Evolutionary conservation across 2,329 filamentous ascomycete genomes (phyloP).

Genomic region (Beauveria caledonica): DNA sequence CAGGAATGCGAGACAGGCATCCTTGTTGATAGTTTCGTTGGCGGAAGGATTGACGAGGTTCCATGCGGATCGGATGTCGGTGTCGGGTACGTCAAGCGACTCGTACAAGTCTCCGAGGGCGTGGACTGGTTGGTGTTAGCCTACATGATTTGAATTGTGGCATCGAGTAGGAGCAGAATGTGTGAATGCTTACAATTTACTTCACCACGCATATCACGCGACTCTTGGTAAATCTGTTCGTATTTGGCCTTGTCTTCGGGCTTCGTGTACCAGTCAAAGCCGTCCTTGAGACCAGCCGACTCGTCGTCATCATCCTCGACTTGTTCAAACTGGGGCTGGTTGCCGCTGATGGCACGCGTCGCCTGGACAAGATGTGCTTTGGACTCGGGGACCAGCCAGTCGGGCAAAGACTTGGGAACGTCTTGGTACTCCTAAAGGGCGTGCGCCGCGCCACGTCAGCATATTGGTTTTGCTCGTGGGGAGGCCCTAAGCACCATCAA

Average conservation of each 20-base stretch:
- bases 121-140: conserved; percentile 45
- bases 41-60: conserved; percentile 94
- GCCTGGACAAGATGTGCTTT: conserved; percentile 88
- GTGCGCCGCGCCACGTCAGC: conserved; percentile 12
- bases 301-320: conserved; percentile 72
- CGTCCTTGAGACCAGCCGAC: conserved; percentile 78
- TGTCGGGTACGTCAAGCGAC: conserved; percentile 63
- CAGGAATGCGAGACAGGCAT: conserved; percentile 87
- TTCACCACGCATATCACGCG: conserved; percentile 79
- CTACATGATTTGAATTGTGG: background rate
- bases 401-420: conserved; percentile 77
- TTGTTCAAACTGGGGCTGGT: conserved; percentile 74
- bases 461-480: background rate
- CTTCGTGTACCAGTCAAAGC: conserved; percentile 99
- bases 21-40: conserved; percentile 77
- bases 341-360: conserved; percentile 67
- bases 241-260: conserved; percentile 88
- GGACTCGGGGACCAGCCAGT: conserved; percentile 95
- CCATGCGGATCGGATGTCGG: conserved; percentile 86
- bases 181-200: conserved; percentile 54
- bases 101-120: conserved; percentile 79
- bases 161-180: background rate
- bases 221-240: conserved; percentile 93
- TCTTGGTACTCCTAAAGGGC: conserved; percentile 68
- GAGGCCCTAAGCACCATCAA: background rate